These are phyloP conservation scores for Fusarium gaditjirri DNA, from an alignment of 2,329 filamentous ascomycete species.

Conservation along the genomic window DNA sequence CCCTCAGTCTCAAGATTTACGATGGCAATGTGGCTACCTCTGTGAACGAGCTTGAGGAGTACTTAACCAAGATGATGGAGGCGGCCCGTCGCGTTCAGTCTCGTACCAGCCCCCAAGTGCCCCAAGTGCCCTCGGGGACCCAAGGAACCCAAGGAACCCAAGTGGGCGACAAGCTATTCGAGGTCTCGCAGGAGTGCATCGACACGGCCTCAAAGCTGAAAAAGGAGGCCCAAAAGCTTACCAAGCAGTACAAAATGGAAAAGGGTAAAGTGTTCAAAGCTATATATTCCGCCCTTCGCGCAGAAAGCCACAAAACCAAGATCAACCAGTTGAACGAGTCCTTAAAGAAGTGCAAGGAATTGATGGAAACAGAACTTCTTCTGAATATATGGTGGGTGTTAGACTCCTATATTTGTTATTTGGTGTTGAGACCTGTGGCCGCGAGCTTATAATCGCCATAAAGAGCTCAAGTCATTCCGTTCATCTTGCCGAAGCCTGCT, in stretches of 20 bases:
- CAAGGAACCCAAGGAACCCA: not conserved
- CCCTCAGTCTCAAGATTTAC: not conserved
- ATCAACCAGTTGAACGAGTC: not conserved
- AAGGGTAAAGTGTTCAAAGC: not conserved
- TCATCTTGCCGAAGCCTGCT: not conserved
- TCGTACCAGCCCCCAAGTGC: not conserved
- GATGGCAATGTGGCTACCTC: not conserved
- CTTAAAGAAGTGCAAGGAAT: rapidly evolving
- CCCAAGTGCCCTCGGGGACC: not conserved
- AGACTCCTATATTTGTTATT: no score
- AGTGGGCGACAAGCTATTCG: not conserved
- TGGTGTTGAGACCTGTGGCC: no score
- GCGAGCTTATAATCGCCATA: no score
- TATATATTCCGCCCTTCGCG: rapidly evolving
- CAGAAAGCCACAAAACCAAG: rapidly evolving
- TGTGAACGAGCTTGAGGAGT: not conserved
- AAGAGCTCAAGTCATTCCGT: no score
- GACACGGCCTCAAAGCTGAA: rapidly evolving
- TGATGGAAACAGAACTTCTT: not conserved
- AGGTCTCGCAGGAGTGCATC: not conserved
- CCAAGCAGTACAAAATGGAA: not conserved
- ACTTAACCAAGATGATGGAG: not conserved
- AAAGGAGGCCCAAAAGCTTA: not conserved
- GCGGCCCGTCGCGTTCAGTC: not conserved
- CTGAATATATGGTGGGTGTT: not conserved